A percentile compares a stretch with the other conserved stretches of the same genome.
phyloP scores from a whole-genome alignment of 495 filamentous ascomycete genomes.

The Apodospora peruviana region DNA sequence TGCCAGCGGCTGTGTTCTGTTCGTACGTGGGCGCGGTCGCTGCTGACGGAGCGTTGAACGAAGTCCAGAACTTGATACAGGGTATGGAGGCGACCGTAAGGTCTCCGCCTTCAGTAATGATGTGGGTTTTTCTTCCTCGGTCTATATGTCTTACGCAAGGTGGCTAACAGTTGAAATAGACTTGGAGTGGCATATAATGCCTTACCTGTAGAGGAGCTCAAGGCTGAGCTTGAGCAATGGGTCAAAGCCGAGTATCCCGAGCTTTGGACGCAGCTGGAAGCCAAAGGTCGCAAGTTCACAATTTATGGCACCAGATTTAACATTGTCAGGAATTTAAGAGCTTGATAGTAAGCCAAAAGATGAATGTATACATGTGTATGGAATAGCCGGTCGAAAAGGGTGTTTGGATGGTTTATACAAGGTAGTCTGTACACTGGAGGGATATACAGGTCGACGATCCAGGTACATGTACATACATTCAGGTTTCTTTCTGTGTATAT shows the following conservation, averaged over 20 bases:
- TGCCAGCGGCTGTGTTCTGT: constrained; percentile 65
- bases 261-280: constrained; percentile 59
- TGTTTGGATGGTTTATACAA: no score
- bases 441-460: no score
- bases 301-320: constrained; percentile 37
- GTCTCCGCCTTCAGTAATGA: constrained; percentile 54
- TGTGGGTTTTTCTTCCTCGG: constrained; percentile 57
- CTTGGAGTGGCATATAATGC: constrained; percentile 71
- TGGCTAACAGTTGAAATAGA: constrained; percentile 30
- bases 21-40: constrained; percentile 72
- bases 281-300: constrained; percentile 33
- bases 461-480: no score
- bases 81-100: constrained; percentile 61
- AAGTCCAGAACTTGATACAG: constrained; percentile 57
- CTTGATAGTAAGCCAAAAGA: no score
- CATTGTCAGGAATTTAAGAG: constrained; percentile 35
- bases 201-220: constrained; percentile 51
- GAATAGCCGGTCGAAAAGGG: no score
- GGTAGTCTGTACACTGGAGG: no score
- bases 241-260: constrained; percentile 58
- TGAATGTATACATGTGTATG: no score
- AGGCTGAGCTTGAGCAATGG: constrained; percentile 69
- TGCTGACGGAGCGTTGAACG: constrained; percentile 58
- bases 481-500: no score
- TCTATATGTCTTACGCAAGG: not conserved